Percentiles rank a stretch among this genome's conserved stretches.
Evolutionary conservation across 2,329 filamentous ascomycete genomes (phyloP).

Genomic region (Fusarium sp.): DNA sequence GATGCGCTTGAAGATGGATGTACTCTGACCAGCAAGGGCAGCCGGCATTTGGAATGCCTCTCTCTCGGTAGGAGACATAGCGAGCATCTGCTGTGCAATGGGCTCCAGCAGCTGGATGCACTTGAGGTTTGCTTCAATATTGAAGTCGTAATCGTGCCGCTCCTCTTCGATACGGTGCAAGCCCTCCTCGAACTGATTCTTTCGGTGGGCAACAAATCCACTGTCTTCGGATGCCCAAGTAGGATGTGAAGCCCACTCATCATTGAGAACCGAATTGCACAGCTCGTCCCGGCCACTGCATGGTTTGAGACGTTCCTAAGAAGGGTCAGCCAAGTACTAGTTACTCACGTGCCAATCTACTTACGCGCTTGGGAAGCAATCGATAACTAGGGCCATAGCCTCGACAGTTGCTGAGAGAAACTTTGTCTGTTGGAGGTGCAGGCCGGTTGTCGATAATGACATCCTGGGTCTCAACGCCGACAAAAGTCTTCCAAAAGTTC

Average conservation of each 20-base stretch:
- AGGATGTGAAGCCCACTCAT: conserved; percentile 98
- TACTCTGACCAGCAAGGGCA: conserved; percentile 91
- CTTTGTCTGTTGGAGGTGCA: conserved; percentile 81
- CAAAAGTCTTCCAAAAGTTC: conserved; percentile 87
- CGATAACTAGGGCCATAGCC: conserved; percentile 97
- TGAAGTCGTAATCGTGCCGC: conserved; percentile 98
- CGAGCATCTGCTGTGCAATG: conserved; percentile 90
- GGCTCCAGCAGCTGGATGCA: conserved; percentile 97
- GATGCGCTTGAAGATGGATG: conserved; percentile 96
- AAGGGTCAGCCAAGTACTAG: conserved; percentile 30
- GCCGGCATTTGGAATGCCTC: conserved; percentile 83
- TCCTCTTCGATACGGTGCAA: conserved; percentile 98
- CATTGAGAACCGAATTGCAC: conserved; percentile 93
- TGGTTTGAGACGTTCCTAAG: conserved; percentile 84
- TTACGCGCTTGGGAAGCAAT: conserved; percentile 84
- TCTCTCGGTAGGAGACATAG: conserved; percentile 82
- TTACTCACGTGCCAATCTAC: conserved; percentile 42
- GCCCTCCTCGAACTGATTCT: conserved; percentile 95
- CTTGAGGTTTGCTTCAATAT: conserved; percentile 94
- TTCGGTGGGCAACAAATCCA: conserved; percentile 96
- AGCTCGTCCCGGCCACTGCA: conserved; percentile 97
- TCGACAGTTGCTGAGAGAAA: conserved; percentile 96
- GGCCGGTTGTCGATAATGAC: conserved; percentile 85
- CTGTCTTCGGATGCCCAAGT: conserved; percentile 99
- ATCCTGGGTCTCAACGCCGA: conserved; percentile 83